Evolutionary conservation across 1,284 basidiomycete genomes (phyloP).

Genomic region (Moesziomyces sp.): DNA sequence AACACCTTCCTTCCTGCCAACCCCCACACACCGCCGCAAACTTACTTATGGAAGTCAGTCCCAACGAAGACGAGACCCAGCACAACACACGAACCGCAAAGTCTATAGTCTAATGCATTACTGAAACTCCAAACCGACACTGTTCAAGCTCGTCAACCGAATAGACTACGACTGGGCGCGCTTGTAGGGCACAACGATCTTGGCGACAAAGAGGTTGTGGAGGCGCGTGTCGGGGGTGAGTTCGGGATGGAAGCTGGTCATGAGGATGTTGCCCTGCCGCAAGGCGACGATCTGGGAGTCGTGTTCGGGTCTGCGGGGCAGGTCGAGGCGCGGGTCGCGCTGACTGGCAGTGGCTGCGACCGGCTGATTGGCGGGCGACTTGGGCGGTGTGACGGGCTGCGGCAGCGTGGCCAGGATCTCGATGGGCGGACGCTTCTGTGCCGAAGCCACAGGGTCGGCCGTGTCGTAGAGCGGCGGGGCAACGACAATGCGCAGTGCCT

Average conservation of each 20-base stretch:
- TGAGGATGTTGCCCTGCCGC: conserved; percentile 82
- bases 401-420: conserved; percentile 80
- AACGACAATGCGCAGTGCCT: conserved; percentile 38
- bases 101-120: too few relatives aligned
- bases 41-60: too few relatives aligned
- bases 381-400: conserved; percentile 69
- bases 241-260: conserved; percentile 95
- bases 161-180: neutral
- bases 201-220: conserved; percentile 82
- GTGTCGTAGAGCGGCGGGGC: conserved; percentile 52
- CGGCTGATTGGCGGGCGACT: conserved; percentile 25
- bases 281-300: conserved; percentile 82
- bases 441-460: conserved; percentile 21
- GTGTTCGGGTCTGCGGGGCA: conserved; percentile 39
- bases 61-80: too few relatives aligned
- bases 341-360: conserved; percentile 18
- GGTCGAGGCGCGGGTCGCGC: conserved; percentile 23
- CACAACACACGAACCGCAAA: too few relatives aligned
- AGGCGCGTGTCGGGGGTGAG: conserved; percentile 86
- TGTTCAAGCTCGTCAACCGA: too few relatives aligned
- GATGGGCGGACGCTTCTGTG: conserved; percentile 58
- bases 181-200: conserved; percentile 34
- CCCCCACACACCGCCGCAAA: too few relatives aligned
- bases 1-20: too few relatives aligned
- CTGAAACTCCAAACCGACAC: too few relatives aligned